Evolutionary conservation across 371 early-diverging fungal genomes (phyloP), one percentile per base, ranked within the genome.

Genomic region (Apophysomyces sp.): DNA sequence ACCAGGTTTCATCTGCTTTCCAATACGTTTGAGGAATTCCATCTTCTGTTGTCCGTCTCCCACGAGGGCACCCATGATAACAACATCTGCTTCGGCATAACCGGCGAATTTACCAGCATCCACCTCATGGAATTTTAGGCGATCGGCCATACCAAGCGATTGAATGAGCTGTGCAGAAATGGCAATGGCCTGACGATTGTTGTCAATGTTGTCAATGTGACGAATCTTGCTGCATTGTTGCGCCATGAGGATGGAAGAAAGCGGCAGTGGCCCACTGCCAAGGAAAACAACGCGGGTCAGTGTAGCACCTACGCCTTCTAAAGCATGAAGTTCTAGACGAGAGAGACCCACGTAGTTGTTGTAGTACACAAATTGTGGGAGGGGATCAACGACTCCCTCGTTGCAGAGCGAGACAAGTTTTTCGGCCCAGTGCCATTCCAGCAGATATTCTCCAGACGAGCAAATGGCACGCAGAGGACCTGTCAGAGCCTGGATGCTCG

Each of bases 211-310:
- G 27, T 63, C 62, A 4, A 76, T 68, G 12, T 28, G 16, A 8
- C 21, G 21, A n/a, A 49, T 28, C 15, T 60, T 41, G 8, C 54
- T 15, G 16, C 63, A 53, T 12, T 59, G 64, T 1, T 57, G 61
- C 28, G 67, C 64, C 64, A 81, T 63, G 8, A 71, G 52, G 5
- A 81, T 73, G 3, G 78, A 68, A 11, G 78, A 70, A 3, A 81
- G 28, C 0, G 81, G 81, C 13, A 81, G 41, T 9, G 81, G 78
- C 11, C 81, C 81, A 16, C 78, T 74, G 3, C 81, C 81, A 21
- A 81, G 44, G 61, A 78, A 78, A 0, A 66, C 71, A 21, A 77
- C 57, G 2, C 56, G 64, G 0, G 40, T 29, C 11, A 74, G 34
- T 0, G 28, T 29, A 4, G 73, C 74, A 15, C 66, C 62, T 0